Evolutionary conservation across 805 yeast species (phyloP).

Genomic region (Lachancea kluyveri): DNA sequence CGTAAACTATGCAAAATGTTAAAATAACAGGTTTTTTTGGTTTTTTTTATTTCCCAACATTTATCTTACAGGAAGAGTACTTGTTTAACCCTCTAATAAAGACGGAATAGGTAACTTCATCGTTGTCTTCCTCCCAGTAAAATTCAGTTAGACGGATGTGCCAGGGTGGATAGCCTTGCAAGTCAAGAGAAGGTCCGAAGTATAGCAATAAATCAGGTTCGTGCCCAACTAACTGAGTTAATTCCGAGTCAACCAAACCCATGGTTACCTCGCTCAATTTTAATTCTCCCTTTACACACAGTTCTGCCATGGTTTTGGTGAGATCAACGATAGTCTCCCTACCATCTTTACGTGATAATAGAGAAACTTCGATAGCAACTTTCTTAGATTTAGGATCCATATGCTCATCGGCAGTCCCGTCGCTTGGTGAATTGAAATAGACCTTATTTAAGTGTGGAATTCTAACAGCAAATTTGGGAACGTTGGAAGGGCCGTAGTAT

Average conservation of each 20-base stretch:
- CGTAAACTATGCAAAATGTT: no score
- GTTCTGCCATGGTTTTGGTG: constrained; percentile 77
- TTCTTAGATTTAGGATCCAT: constrained; percentile 28
- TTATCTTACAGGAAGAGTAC: constrained; percentile 76
- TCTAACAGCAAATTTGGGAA: constrained; percentile 56
- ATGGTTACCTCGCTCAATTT: constrained; percentile 62
- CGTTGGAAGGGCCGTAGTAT: constrained; percentile 66
- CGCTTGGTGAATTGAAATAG: constrained; percentile 26
- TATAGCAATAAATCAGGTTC: constrained; percentile 87
- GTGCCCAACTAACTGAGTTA: constrained; percentile 69
- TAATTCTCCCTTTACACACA: constrained; percentile 57
- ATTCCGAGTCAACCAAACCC: constrained; percentile 67
- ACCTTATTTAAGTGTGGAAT: constrained; percentile 61
- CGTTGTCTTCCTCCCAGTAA: constrained; percentile 85
- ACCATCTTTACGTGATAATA: constrained; percentile 77
- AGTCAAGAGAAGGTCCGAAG: constrained; percentile 81
- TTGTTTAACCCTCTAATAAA: constrained; percentile 71
- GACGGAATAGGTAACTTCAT: constrained; percentile 72
- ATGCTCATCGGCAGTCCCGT: constrained; percentile 31
- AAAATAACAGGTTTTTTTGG: no score
- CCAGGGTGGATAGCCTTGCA: constrained; percentile 98
- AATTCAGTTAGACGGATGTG: constrained; percentile 86
- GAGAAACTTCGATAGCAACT: constrained; percentile 53
- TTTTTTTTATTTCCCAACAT: constrained; percentile 77
- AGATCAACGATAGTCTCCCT: constrained; percentile 84